Conservation (phyloP, 2,329 filamentous ascomycete genomes). For the Chrysosporium keratinophilum region DNA sequence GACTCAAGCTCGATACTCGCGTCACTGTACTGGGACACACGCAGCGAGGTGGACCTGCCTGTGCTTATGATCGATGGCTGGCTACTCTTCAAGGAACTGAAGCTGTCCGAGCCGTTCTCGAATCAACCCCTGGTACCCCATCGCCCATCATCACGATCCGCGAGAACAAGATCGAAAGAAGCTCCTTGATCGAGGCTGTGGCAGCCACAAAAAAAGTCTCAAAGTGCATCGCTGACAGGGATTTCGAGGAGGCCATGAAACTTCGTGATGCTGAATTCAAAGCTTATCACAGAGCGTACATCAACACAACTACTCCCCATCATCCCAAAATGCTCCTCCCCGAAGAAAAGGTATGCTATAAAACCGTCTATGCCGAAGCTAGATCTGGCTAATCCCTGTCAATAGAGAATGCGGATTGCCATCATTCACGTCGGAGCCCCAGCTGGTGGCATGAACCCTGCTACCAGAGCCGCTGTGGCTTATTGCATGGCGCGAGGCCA, state of each 20-base stretch:
- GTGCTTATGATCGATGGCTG: constrained; percentile 88
- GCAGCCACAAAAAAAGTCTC: constrained; percentile 74
- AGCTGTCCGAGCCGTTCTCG: constrained; percentile 81
- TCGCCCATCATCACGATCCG: constrained; percentile 93
- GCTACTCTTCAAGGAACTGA: constrained; percentile 89
- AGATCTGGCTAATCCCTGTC: constrained; percentile 23
- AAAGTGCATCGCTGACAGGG: constrained; percentile 67
- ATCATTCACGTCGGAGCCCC: constrained; percentile 96
- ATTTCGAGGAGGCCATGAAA: constrained; percentile 79
- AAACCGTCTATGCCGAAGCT: neutral
- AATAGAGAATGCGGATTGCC: constrained; percentile 75
- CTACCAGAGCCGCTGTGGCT: constrained; percentile 81
- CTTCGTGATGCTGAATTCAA: constrained; percentile 87
- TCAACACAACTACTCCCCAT: constrained; percentile 77
- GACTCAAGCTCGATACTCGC: constrained; percentile 76
- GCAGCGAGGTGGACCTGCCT: constrained; percentile 86
- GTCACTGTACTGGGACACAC: constrained; percentile 94
- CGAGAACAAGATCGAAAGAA: constrained; percentile 94
- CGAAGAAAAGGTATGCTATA: constrained; percentile 51
- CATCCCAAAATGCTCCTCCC: constrained; percentile 59
- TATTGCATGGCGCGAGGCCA: constrained; percentile 91
- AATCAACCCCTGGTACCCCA: constrained; percentile 76
- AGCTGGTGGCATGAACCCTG: constrained; percentile 96
- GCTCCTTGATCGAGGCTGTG: constrained; percentile 81
- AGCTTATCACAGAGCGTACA: constrained; percentile 82